Base-by-base conservation (phyloP, 495 filamentous ascomycete genomes). In the Neurospora sp. region DNA sequence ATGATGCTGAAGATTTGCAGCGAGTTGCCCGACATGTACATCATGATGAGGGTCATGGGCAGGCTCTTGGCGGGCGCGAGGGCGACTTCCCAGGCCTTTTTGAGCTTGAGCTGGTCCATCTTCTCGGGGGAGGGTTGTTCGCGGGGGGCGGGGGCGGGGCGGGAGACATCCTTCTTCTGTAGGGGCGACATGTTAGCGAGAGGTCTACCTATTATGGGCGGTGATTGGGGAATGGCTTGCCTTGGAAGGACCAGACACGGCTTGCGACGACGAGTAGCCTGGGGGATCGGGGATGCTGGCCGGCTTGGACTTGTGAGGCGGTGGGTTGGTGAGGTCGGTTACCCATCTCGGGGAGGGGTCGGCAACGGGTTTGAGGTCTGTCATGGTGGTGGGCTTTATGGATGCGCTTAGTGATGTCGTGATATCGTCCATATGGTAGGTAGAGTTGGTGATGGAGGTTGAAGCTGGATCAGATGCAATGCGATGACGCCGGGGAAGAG, bases 11-110 rank as follows among this genome's bases (percentile, higher is more conserved):
- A 99, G 75, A 99, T 98, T 83, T 99, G 96, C 37, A 99, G 90
- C 72, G 92, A 93, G 84, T 98, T 98, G 78, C 96, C 96, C 73
- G 96, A 97, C 96, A 99, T 98, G 88, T 99, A 99, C 94, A 98
- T 98, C 91, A 97, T 97, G 83, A 99, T 94, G 66, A 89, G 94
- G 73, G 96, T 98, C 96, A 99, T 98, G 70, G 96, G 96, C 62
- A 99, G 87, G 79, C 91, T 90, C 84, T 99, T 99, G 70, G 94
- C 91, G 2, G 96, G 96, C 5, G 92, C 96, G 42, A 99, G 88
- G 40, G 96, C 96, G 27, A 99, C 88, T 83, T 99, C 96, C 96
- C 96, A 99, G 1, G 96, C 95, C 80, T 99, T 99, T 84, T 99
- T 99, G 75, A 98, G 82, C 85, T 98, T 98, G 71, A 99, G 85